phyloP scores from a whole-genome alignment of 2,329 filamentous ascomycete genomes.

The Fusarium hostae region DNA sequence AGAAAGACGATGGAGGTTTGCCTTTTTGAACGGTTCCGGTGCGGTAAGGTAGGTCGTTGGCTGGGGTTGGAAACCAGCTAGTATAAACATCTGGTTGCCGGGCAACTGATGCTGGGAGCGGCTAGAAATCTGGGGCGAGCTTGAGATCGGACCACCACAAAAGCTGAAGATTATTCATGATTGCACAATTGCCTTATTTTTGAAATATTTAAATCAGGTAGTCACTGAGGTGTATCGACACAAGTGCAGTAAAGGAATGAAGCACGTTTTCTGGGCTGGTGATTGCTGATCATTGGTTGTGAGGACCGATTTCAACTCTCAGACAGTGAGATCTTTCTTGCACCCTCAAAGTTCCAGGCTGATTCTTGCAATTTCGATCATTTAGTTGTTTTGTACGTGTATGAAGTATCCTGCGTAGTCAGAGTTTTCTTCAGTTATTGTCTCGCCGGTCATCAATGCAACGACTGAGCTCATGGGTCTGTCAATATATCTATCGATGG shows the following conservation, averaged over 20 bases:
- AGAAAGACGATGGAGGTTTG: conserved; percentile 24
- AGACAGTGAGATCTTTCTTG: background rate
- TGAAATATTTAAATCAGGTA: background rate
- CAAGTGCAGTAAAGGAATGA: background rate
- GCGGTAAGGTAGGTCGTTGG: conserved; percentile 16
- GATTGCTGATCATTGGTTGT: background rate
- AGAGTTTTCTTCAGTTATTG: background rate
- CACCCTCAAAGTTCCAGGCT: too few relatives aligned
- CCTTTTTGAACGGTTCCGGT: conserved; percentile 25
- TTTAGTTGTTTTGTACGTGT: background rate
- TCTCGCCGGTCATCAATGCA: background rate
- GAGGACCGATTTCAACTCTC: background rate
- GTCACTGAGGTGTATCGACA: background rate
- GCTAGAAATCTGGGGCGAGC: conserved; percentile 3
- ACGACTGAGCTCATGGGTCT: background rate
- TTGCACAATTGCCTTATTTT: background rate
- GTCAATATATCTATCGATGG: background rate
- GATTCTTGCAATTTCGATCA: background rate
- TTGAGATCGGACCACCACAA: conserved; percentile 4
- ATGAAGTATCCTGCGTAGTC: background rate
- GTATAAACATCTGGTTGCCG: conserved; percentile 28
- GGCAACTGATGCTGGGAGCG: conserved; percentile 11
- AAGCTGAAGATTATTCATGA: background rate
- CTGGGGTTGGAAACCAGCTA: conserved; percentile 18
- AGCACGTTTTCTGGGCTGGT: background rate